These are phyloP conservation scores for Cornus florida DNA, from an alignment of 148 eudicot genomes.

Conservation along the genomic window DNA sequence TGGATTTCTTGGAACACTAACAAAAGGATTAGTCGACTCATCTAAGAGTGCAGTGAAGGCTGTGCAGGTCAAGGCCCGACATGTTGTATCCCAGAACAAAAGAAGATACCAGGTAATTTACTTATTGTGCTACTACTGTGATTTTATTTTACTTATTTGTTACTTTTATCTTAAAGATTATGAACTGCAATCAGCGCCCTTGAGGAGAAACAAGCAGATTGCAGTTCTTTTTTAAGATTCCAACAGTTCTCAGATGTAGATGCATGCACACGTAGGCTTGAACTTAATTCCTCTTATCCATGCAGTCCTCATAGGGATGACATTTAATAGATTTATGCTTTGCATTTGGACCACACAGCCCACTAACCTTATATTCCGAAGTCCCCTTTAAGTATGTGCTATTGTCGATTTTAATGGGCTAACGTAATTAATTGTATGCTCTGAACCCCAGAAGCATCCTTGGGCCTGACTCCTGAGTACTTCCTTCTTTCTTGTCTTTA, in stretches of 20 bases:
- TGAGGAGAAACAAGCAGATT: too few species aligned
- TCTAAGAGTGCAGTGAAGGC: constrained; percentile 96
- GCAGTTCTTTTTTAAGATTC: not conserved
- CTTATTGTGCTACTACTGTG: not conserved
- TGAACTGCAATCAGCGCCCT: not conserved
- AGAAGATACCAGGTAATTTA: constrained; percentile 87
- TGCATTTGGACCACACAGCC: too few species aligned
- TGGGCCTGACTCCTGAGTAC: too few species aligned
- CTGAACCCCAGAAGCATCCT: too few species aligned
- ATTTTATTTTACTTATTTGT: not conserved
- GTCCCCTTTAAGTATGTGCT: too few species aligned
- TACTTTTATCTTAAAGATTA: not conserved
- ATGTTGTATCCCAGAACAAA: constrained; percentile 96
- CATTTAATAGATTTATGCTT: too few species aligned
- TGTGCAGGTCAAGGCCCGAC: constrained; percentile 93
- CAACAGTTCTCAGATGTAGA: too few species aligned
- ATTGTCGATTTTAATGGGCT: too few species aligned
- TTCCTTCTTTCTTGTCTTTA: too few species aligned
- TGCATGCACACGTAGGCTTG: too few species aligned
- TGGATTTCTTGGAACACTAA: constrained; percentile 71
- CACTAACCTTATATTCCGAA: too few species aligned
- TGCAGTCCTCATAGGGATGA: not conserved
- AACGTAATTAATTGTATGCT: too few species aligned
- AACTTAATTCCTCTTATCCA: not conserved
- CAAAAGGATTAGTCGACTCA: constrained; percentile 88